Evolutionary conservation across 2,329 filamentous ascomycete genomes (phyloP).

Genomic region (Tolypocladium sp.): DNA sequence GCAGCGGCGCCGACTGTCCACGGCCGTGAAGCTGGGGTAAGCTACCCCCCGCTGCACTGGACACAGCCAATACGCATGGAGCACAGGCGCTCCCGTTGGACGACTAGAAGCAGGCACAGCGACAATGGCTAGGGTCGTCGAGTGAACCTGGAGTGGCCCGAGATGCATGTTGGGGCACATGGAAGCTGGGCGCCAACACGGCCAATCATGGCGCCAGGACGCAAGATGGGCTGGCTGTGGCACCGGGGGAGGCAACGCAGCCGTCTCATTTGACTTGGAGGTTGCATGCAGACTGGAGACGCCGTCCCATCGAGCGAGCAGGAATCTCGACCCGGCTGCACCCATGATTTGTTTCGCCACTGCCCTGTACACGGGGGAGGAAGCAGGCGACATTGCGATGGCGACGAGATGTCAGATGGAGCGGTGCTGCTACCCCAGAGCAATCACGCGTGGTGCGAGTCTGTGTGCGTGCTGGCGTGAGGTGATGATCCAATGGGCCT

Average conservation of each 20-base stretch:
- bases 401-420: not conserved
- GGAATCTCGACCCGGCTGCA: constrained; percentile 1
- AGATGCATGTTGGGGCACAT: constrained; percentile 5
- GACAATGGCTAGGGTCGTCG: not conserved
- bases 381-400: constrained; percentile 1
- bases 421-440: not conserved
- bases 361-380: constrained; percentile 1
- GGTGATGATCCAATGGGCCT: not conserved
- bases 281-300: not conserved
- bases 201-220: constrained; percentile 19
- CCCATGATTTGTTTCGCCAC: constrained; percentile 7
- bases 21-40: not conserved
- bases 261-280: not conserved
- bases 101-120: not conserved
- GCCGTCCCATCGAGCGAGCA: not conserved
- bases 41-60: not conserved
- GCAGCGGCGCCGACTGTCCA: not conserved
- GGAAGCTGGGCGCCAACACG: constrained; percentile 22
- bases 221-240: not conserved
- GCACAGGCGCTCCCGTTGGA: not conserved
- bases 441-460: not conserved
- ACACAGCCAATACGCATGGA: not conserved
- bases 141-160: not conserved
- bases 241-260: not conserved
- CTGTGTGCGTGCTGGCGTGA: not conserved